Conservation (phyloP, 164 flowering plant genomes). For the Santalum album region DNA sequence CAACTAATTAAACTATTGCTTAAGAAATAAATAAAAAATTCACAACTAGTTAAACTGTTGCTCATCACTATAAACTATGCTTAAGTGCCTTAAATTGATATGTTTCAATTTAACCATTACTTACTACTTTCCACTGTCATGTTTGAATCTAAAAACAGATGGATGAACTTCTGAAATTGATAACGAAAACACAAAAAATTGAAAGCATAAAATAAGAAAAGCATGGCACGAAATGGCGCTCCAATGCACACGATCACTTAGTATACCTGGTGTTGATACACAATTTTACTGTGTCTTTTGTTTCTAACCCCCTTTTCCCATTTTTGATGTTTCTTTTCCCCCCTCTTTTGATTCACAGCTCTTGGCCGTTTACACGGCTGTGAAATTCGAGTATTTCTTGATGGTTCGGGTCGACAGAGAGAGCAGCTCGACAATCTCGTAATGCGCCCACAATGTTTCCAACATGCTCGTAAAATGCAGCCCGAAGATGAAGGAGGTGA, state of each 20-base stretch:
- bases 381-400: slow-evolving; percentile 92
- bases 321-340: background rate
- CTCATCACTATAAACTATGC: too few species aligned
- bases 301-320: too few species aligned
- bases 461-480: slow-evolving; percentile 87
- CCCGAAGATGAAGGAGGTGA: slow-evolving; percentile 86
- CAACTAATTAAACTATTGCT: too few species aligned
- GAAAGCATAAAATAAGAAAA: slow-evolving; percentile 3
- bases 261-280: slow-evolving; percentile 15
- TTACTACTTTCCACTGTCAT: too few species aligned
- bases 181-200: slow-evolving; percentile 1
- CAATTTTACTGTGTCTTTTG: background rate
- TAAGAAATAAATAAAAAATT: too few species aligned
- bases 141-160: background rate
- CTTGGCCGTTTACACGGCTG: slow-evolving; percentile 85
- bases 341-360: slow-evolving; percentile 33
- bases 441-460: slow-evolving; percentile 73
- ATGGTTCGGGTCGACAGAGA: slow-evolving; percentile 91
- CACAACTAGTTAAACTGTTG: too few species aligned
- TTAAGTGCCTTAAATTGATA: too few species aligned
- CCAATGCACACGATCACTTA: slow-evolving; percentile 10
- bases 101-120: too few species aligned
- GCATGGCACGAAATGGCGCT: background rate
- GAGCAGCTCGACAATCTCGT: slow-evolving; percentile 92
- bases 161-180: background rate